Conservation (phyloP, 2,329 filamentous ascomycete species). For the Hortaea sp. region DNA sequence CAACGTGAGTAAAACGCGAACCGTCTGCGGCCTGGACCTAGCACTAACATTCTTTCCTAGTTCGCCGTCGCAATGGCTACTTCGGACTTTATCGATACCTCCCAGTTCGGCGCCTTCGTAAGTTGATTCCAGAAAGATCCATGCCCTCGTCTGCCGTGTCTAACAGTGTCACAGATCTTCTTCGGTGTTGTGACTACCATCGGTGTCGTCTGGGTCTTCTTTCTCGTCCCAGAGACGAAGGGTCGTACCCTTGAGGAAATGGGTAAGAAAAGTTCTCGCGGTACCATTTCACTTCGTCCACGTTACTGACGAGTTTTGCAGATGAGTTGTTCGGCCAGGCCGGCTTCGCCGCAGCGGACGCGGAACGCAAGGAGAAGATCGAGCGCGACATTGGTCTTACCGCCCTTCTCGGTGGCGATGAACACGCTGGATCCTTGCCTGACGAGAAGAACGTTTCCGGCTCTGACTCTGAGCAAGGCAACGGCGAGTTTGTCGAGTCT, state of each 20-base stretch:
- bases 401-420: constrained; percentile 7
- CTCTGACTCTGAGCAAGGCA: background rate
- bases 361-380: constrained; percentile 7
- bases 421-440: background rate
- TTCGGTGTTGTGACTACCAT: constrained; percentile 12
- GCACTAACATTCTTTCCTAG: background rate
- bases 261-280: background rate
- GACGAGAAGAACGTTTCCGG: background rate
- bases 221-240: constrained; percentile 20
- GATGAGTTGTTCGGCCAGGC: constrained; percentile 21
- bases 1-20: constrained; percentile 5
- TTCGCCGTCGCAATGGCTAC: constrained; percentile 13
- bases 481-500: background rate
- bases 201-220: constrained; percentile 13
- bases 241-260: constrained; percentile 19
- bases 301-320: background rate
- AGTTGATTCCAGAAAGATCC: background rate
- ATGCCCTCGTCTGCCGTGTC: no score
- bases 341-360: constrained; percentile 22
- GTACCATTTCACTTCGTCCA: no score
- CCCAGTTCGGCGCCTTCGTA: constrained; percentile 12
- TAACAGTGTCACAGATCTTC: constrained; percentile 7
- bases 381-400: constrained; percentile 10
- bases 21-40: no score
- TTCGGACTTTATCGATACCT: constrained; percentile 9